A percentile compares a stretch with the other conserved stretches of the same genome.
Conservation (phyloP, 2,329 filamentous ascomycete species). For the Apiospora saccharicola region DNA sequence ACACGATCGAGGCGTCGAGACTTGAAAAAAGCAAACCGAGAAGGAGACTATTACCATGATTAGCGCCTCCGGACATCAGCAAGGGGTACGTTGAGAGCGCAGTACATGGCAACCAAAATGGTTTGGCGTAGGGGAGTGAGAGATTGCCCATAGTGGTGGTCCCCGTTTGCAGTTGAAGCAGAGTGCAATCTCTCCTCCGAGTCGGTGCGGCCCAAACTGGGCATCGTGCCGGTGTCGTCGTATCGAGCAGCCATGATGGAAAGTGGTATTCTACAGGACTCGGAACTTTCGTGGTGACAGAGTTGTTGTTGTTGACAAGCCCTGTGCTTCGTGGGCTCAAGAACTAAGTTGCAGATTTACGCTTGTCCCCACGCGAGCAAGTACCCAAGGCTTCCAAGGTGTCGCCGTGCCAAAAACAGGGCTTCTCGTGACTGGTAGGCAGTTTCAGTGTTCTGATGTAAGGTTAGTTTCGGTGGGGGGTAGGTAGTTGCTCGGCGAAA, state of each 20-base stretch:
- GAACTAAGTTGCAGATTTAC: not conserved
- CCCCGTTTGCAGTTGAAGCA: not conserved
- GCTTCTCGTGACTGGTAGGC: not conserved
- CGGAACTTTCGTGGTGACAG: not conserved
- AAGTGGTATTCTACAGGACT: not conserved
- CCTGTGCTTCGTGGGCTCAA: not conserved
- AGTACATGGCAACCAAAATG: conserved; percentile 47
- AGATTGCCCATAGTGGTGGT: conserved; percentile 20
- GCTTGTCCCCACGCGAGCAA: not conserved
- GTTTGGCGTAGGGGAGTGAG: conserved; percentile 38
- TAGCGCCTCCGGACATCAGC: conserved; percentile 42
- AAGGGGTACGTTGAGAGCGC: conserved; percentile 24
- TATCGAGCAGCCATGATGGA: conserved; percentile 1
- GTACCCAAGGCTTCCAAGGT: not conserved
- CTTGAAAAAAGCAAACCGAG: conserved; percentile 63
- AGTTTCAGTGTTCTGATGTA: too few relatives aligned
- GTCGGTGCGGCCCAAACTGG: conserved; percentile 15
- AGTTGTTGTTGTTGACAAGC: not conserved
- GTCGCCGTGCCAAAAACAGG: not conserved
- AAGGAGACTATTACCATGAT: conserved; percentile 51
- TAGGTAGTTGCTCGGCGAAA: not conserved
- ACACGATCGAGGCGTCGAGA: conserved; percentile 65
- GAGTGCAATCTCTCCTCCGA: conserved; percentile 23
- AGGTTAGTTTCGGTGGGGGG: not conserved
- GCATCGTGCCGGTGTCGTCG: conserved; percentile 2